These are phyloP conservation scores for Pouteria campechiana DNA, from an alignment of 179 eudicot genomes.

Conservation along the genomic window DNA sequence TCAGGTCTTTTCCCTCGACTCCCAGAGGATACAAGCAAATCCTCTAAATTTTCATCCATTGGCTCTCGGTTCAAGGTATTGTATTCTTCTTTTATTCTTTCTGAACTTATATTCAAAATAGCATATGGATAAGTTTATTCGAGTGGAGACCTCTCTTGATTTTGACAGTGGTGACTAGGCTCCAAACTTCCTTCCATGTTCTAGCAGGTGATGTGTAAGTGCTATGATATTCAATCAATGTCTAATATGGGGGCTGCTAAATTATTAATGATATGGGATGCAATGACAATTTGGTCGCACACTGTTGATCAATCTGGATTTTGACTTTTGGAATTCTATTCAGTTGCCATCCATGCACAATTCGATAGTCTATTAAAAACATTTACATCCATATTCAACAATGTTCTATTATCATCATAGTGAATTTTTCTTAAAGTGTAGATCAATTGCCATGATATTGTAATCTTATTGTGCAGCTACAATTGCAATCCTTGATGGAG, in stretches of 20 bases:
- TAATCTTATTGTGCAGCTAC: slow-evolving; percentile 49
- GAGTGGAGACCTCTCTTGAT: not conserved
- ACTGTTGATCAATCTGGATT: not conserved
- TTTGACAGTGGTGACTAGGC: not conserved
- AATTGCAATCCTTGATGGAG: slow-evolving; percentile 85
- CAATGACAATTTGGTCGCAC: no score
- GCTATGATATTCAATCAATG: no score
- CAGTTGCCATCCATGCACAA: no score
- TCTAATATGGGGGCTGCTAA: no score
- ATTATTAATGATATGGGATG: no score
- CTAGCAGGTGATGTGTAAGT: no score
- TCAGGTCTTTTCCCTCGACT: slow-evolving; percentile 72
- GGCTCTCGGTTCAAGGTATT: slow-evolving; percentile 88
- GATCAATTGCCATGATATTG: no score
- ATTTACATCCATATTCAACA: no score
- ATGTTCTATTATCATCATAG: no score
- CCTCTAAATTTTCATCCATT: slow-evolving; percentile 85
- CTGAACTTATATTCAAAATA: not conserved
- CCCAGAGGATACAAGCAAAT: slow-evolving; percentile 58
- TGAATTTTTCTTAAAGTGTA: no score
- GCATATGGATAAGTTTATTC: not conserved
- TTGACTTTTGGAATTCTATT: slow-evolving; percentile 1
- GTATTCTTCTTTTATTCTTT: not conserved
- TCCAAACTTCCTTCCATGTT: not conserved
- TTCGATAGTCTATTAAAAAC: no score